phyloP scores from a whole-genome alignment of 495 filamentous ascomycete species.

The Pseudevernia furfuracea region DNA sequence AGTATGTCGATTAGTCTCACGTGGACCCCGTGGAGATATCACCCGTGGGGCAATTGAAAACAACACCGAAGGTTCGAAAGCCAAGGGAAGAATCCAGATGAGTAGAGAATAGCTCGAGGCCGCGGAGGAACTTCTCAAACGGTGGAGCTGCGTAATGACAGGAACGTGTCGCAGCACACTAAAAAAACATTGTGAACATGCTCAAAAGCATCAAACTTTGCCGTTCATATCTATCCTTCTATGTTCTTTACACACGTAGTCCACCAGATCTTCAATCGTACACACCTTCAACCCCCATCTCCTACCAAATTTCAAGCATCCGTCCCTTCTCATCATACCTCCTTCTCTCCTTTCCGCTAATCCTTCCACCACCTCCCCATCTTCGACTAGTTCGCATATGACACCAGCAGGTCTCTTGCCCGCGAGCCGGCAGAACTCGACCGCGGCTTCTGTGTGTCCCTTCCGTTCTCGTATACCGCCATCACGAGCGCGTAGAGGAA shows the following conservation, averaged over 20 bases:
- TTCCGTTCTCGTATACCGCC: slow-evolving; percentile 72
- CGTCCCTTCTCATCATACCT: slow-evolving; percentile 90
- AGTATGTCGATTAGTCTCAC: background rate
- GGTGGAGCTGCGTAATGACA: background rate
- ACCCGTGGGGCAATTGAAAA: background rate
- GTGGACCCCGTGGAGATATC: background rate
- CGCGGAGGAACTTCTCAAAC: background rate
- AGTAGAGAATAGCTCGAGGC: background rate
- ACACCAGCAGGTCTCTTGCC: slow-evolving; percentile 69
- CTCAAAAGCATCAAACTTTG: background rate
- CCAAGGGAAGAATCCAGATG: background rate
- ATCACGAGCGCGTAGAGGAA: slow-evolving; percentile 70
- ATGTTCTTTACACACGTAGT: slow-evolving; percentile 43
- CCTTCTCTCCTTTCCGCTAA: slow-evolving; percentile 53
- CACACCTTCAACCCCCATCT: slow-evolving; percentile 87
- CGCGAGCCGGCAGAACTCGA: slow-evolving; percentile 76
- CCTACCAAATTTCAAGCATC: slow-evolving; percentile 78
- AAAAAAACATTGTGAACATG: background rate
- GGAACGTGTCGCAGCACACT: background rate
- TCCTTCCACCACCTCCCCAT: slow-evolving; percentile 58
- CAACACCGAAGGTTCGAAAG: background rate
- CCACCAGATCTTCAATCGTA: slow-evolving; percentile 86
- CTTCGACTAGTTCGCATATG: slow-evolving; percentile 80
- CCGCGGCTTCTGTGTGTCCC: slow-evolving; percentile 89
- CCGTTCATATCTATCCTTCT: slow-evolving; percentile 4